Evolutionary conservation across 1,284 basidiomycete genomes (phyloP).

Genomic region (Mycosarcoma mackinlayi): DNA sequence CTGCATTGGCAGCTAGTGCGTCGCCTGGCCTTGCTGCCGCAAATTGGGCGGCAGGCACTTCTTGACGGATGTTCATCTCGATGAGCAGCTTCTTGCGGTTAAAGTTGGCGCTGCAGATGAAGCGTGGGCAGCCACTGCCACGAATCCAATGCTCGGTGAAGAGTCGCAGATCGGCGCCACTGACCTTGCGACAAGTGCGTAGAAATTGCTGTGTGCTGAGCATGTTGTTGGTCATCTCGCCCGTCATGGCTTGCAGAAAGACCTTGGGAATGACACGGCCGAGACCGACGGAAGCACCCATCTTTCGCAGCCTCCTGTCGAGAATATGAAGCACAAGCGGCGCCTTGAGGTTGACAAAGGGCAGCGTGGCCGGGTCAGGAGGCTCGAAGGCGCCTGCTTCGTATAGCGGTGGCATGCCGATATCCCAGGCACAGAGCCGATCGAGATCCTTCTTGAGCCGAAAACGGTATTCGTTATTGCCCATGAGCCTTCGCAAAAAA

Average conservation of each 20-base stretch:
- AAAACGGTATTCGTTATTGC: constrained; percentile 97
- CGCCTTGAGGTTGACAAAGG: constrained; percentile 92
- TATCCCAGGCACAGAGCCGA: constrained; percentile 87
- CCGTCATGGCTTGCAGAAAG: constrained; percentile 91
- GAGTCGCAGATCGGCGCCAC: constrained; percentile 78
- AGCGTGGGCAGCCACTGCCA: constrained; percentile 92
- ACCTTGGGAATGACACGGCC: constrained; percentile 94
- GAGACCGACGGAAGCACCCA: constrained; percentile 91
- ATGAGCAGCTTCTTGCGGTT: constrained; percentile 98
- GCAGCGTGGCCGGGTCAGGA: constrained; percentile 60
- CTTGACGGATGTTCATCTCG: constrained; percentile 92
- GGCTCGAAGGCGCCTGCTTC: constrained; percentile 85
- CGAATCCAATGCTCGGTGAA: constrained; percentile 99
- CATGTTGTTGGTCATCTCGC: constrained; percentile 81
- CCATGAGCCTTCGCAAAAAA: constrained; percentile 86
- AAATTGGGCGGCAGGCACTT: constrained; percentile 76
- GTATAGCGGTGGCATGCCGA: constrained; percentile 90
- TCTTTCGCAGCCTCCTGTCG: constrained; percentile 90
- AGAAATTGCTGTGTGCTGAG: constrained; percentile 92
- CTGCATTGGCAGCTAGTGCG: constrained; percentile 70
- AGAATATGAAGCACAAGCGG: constrained; percentile 95
- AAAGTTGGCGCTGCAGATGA: constrained; percentile 89
- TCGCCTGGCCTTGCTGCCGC: constrained; percentile 61
- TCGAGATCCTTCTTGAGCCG: constrained; percentile 96
- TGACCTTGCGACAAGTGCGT: constrained; percentile 90